phyloP scores from a whole-genome alignment of 768 basidiomycete species.

The Mycena belliarum region DNA sequence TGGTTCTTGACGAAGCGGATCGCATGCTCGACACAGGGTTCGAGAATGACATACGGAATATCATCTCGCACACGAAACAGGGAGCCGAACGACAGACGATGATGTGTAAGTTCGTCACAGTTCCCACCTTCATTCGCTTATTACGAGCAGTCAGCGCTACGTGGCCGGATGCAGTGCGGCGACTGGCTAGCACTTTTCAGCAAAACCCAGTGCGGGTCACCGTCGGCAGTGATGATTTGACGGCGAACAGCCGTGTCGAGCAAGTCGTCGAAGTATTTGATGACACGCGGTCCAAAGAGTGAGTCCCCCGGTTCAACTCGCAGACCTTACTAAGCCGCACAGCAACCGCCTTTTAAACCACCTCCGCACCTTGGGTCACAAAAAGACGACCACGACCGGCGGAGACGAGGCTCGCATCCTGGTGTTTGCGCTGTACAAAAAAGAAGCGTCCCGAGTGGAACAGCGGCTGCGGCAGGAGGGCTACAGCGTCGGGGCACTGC shows the following conservation, averaged over 20 bases:
- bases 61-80: slow-evolving; percentile 76
- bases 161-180: slow-evolving; percentile 93
- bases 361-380: slow-evolving; percentile 56
- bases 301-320: slow-evolving; percentile 27
- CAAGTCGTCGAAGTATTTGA: slow-evolving; percentile 94
- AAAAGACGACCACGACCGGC: slow-evolving; percentile 56
- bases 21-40: slow-evolving; percentile 98
- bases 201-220: slow-evolving; percentile 85
- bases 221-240: slow-evolving; percentile 93
- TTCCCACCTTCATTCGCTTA: background rate
- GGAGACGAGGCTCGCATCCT: slow-evolving; percentile 70
- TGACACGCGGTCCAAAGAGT: slow-evolving; percentile 86
- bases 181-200: slow-evolving; percentile 87
- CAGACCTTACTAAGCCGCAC: slow-evolving; percentile 1
- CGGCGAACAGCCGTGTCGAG: slow-evolving; percentile 91
- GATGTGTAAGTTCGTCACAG: slow-evolving; percentile 71
- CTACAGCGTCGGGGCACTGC: slow-evolving; percentile 79
- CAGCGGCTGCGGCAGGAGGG: slow-evolving; percentile 70
- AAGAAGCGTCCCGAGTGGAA: slow-evolving; percentile 92
- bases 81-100: slow-evolving; percentile 80
- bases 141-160: slow-evolving; percentile 83
- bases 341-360: slow-evolving; percentile 63
- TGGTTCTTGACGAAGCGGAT: slow-evolving; percentile 97
- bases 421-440: slow-evolving; percentile 96
- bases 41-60: slow-evolving; percentile 93